Evolutionary conservation across 106 monocot species (phyloP).

Genomic region (Dioscorea zingiberensis): DNA sequence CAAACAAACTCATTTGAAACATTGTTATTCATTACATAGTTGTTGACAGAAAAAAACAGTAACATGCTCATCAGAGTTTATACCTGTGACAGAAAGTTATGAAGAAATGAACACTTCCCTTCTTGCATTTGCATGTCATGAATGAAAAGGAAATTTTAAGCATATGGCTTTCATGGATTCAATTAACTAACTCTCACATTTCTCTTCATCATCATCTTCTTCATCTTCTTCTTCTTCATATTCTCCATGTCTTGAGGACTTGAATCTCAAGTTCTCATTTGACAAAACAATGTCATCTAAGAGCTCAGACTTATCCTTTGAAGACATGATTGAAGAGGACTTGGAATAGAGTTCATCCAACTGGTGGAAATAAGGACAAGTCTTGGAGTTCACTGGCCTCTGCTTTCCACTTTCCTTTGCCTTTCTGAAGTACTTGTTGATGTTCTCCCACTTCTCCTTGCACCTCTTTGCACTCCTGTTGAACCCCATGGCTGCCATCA

Average conservation of each 20-base stretch:
- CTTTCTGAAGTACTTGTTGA: conserved; percentile 98
- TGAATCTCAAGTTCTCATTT: conserved; percentile 3
- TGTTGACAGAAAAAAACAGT: too few relatives aligned
- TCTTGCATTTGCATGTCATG: neutral
- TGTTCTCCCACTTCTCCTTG: conserved; percentile 99
- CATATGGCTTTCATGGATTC: too few relatives aligned
- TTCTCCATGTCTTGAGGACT: conserved; percentile 4
- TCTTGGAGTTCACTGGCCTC: conserved; percentile 68
- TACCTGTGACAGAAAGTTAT: neutral
- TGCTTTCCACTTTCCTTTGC: conserved; percentile 75
- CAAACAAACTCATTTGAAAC: too few relatives aligned
- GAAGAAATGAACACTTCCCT: neutral
- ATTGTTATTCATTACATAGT: too few relatives aligned
- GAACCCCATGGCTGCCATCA: conserved; percentile 66
- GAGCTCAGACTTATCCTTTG: conserved; percentile 47
- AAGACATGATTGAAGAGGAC: neutral
- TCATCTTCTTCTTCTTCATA: conserved; percentile 22
- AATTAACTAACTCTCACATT: conserved; percentile 9
- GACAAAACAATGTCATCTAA: conserved; percentile 26
- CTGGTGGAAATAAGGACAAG: conserved; percentile 92
- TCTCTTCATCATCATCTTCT: conserved; percentile 3
- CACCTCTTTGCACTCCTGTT: conserved; percentile 76
- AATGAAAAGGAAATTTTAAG: too few relatives aligned
- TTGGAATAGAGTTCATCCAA: conserved; percentile 79
- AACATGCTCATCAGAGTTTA: too few relatives aligned